phyloP scores from a whole-genome alignment of 2,329 filamentous ascomycete species.

The Ceratocystis albifundus region DNA sequence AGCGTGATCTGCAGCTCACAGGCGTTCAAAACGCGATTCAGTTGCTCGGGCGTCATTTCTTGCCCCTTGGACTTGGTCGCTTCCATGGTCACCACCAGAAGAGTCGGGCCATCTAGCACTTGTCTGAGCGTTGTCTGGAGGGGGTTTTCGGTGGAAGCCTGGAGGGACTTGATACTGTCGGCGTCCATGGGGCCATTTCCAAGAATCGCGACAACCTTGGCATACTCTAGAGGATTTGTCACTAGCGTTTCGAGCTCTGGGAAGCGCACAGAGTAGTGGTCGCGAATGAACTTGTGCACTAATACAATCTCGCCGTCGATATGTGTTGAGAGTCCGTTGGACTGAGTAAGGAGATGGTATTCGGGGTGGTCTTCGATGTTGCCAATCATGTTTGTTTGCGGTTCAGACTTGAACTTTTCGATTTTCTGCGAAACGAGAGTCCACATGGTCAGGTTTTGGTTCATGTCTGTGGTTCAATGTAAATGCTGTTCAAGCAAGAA shows the following conservation, averaged over 20 bases:
- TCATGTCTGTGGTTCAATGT: constrained; percentile 60
- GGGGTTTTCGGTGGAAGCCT: constrained; percentile 65
- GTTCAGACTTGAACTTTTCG: constrained; percentile 58
- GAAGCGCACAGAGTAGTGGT: constrained; percentile 89
- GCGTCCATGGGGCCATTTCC: constrained; percentile 81
- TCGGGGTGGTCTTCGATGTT: constrained; percentile 87
- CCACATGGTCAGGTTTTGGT: constrained; percentile 37
- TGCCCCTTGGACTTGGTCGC: constrained; percentile 79
- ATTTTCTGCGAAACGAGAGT: constrained; percentile 55
- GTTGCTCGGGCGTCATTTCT: constrained; percentile 61
- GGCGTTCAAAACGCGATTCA: constrained; percentile 61
- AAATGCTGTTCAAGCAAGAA: constrained; percentile 39
- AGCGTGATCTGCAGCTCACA: constrained; percentile 83
- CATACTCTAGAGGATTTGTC: constrained; percentile 86
- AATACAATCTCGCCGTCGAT: constrained; percentile 88
- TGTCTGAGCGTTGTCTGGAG: constrained; percentile 63
- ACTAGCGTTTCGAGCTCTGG: constrained; percentile 85
- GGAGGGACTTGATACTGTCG: constrained; percentile 66
- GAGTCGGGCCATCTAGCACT: constrained; percentile 73
- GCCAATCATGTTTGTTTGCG: constrained; percentile 56
- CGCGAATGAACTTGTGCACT: constrained; percentile 91
- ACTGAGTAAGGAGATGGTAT: constrained; percentile 77
- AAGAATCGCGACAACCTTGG: constrained; percentile 85
- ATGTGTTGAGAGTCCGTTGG: constrained; percentile 78
- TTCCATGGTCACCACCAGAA: constrained; percentile 95